Conservation (phyloP, 2,329 filamentous ascomycete genomes). For the Pleoardoris graminearum region DNA sequence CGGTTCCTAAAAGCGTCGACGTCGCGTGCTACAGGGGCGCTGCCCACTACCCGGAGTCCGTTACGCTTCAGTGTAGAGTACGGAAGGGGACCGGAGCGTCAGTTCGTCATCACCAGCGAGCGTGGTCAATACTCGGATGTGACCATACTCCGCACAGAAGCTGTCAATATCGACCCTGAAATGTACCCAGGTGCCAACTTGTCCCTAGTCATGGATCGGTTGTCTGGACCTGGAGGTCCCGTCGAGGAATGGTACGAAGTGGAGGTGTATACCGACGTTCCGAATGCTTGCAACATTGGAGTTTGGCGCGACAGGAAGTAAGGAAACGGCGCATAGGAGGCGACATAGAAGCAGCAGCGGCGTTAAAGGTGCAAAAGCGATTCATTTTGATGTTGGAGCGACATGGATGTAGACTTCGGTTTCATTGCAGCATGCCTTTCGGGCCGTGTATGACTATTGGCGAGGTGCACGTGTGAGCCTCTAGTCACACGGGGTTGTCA, state of each 20-base stretch:
- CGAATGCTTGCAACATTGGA: constrained; percentile 49
- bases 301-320: constrained; percentile 51
- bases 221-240: constrained; percentile 61
- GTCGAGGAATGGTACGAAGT: constrained; percentile 56
- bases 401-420: background rate
- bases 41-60: constrained; percentile 48
- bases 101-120: constrained; percentile 66
- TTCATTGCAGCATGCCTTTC: background rate
- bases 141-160: constrained; percentile 66
- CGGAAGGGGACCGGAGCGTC: constrained; percentile 70
- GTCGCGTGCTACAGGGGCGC: constrained; percentile 30
- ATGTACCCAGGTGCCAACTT: constrained; percentile 60
- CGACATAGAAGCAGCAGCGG: background rate
- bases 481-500: background rate
- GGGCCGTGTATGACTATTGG: background rate
- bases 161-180: constrained; percentile 75
- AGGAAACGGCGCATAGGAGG: constrained; percentile 41
- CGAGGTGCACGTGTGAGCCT: background rate
- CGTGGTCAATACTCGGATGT: constrained; percentile 75
- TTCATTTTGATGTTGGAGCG: background rate
- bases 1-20: constrained; percentile 46
- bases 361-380: background rate
- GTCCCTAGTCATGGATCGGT: constrained; percentile 81
- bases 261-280: constrained; percentile 52
- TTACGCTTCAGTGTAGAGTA: constrained; percentile 74